Base-by-base conservation (phyloP, 2,329 filamentous ascomycete genomes). In the Anisogramma anomala region DNA sequence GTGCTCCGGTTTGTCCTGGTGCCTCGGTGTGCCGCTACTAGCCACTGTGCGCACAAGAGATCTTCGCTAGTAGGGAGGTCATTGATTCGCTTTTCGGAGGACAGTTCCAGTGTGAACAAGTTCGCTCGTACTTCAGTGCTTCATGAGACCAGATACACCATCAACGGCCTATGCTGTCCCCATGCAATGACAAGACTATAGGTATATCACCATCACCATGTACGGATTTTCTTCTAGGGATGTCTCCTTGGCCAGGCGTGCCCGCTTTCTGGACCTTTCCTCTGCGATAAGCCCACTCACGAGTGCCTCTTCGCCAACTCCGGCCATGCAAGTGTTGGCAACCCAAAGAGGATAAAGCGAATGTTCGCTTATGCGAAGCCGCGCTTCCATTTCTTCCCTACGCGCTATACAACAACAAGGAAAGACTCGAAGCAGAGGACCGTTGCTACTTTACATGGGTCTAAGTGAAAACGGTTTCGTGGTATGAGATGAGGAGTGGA, bases 271-370 rank as follows among this genome's bases (percentile, higher is more conserved):
- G 22, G 14, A 7, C n/a, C 32, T 18, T 18, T 9, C 11, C 36
- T 26, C 20, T 30, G 20, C 35, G 14, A 19, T 23, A 30, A 32
- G 15, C 30, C 15, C 9, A 32, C 3, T 18, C 9, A 11, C 14
- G 17, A 10, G 13, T 27, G n/a, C 25, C n/a, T n/a, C 18, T 19
- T 15, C 10, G 7, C 34, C 31, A 30, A 45, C 38, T 45, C 42
- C 42, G 28, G 27, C 38, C 19, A 45, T 45, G 42, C 42, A 42
- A 27, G 31, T 28, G 19, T 22, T 20, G 9, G 19, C 15, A 8
- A 7, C 13, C 26, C 8, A 27, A 11, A 18, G 3, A 5, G 5
- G n/a, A n/a, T n/a, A n/a, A n/a, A n/a, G n/a, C 10, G 28, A 3
- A 13, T 17, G 9, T 5, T 13, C 22, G 28, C 9, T 6, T 6